Base-by-base conservation (phyloP, 208 protist species). In the Crithidia sp. region DNA sequence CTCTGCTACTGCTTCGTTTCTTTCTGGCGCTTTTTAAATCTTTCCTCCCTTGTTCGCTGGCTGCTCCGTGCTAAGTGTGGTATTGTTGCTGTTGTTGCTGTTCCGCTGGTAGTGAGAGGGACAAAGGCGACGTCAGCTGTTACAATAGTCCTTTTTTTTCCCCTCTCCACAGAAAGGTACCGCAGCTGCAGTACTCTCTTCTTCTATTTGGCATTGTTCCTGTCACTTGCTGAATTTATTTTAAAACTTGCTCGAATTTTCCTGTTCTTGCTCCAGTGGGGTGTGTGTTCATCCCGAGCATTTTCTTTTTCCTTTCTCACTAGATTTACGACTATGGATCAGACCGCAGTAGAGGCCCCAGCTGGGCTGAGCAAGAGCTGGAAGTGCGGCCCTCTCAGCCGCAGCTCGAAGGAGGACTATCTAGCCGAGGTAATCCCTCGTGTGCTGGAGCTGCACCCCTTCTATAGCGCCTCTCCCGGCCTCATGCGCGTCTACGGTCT, bases 281-380 rank as follows among this genome's bases (percentile, higher is more conserved):
- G 28, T 28, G 28, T 28, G 28, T 28, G 0, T 28, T 28, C 28
- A 28, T 28, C 28, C 28, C 28, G 28, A 28, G 28, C 28, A 28
- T 58, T 50, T 55, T n/a, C 41, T 39, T 7, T 16, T 75, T 36
- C 28, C 50, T 12, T 47, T 54, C 7, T 53, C 66, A 54, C 59
- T 2, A 40, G 16, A n/a, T 57, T 55, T 7, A 36, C 2, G 50
- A 39, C 12, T 7, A 71, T 91, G 82, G 77, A 85, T 76, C 70
- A 84, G 57, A 54, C 52, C 10, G 36, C 53, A 16, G 12, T 62
- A 19, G 64, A 69, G 17, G n/a, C 52, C 10, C 64, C 64, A 4
- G 64, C 64, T 40, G 64, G 64, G 9, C 52, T 69, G 9, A 52
- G 59, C 8, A 14, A 36, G 40, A 44, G 17, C 43, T 64, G 67